These are phyloP conservation scores for Fusarium sp. DNA, from an alignment of 2,329 filamentous ascomycete species.

Conservation along the genomic window DNA sequence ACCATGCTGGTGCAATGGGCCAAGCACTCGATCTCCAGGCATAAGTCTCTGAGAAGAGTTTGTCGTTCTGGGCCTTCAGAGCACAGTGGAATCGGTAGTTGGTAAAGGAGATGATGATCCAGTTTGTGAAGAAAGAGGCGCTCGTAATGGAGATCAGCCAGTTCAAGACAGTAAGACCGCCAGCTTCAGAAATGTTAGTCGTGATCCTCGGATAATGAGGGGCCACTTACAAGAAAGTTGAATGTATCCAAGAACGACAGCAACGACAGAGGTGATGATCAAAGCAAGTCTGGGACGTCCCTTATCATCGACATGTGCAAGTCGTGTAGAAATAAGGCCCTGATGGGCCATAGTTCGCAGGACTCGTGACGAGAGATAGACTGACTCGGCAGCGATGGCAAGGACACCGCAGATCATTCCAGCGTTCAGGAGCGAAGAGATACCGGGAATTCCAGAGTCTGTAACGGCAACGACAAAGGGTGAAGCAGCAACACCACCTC, in stretches of 20 bases:
- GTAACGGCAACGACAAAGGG: constrained; percentile 29
- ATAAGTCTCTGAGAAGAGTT: constrained; percentile 23
- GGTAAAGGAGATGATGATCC: constrained; percentile 32
- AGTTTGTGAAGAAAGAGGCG: constrained; percentile 31
- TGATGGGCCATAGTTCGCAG: constrained; percentile 30
- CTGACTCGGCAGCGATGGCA: constrained; percentile 24
- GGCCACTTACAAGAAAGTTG: constrained; percentile 2
- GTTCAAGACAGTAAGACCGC: constrained; percentile 19
- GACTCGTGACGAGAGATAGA: constrained; percentile 24
- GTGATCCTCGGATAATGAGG: not conserved
- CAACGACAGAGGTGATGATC: constrained; percentile 3
- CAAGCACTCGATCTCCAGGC: constrained; percentile 21
- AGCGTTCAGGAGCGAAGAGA: constrained; percentile 27
- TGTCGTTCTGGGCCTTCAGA: constrained; percentile 19
- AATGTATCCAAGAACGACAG: constrained; percentile 20
- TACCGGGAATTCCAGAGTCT: constrained; percentile 22
- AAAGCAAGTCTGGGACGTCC: constrained; percentile 25
- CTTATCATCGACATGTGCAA: constrained; percentile 11
- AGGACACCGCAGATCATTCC: constrained; percentile 35
- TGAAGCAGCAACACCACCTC: constrained; percentile 20
- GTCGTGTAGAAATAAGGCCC: not conserved
- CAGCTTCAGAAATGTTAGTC: not conserved
- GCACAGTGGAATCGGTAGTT: constrained; percentile 28
- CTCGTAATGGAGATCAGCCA: constrained; percentile 33
- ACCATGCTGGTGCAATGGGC: constrained; percentile 11